A percentile compares a stretch with the other conserved stretches of the same genome.
phyloP scores from a whole-genome alignment of 148 eudicot genomes.

The Rhododendron vialii region DNA sequence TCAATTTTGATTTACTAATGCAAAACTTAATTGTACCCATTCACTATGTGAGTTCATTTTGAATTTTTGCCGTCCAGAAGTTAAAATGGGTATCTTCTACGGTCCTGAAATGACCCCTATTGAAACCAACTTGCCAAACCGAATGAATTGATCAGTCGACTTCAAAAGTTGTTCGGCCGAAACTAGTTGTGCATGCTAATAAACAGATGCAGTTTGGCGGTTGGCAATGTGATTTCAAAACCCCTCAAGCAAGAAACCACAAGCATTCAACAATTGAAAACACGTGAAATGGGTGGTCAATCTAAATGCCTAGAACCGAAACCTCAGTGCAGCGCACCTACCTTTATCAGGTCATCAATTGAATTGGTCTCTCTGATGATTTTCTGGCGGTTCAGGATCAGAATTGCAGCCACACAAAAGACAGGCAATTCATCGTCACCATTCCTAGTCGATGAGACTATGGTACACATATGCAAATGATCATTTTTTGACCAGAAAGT shows the following conservation, averaged over 20 bases:
- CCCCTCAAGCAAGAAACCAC: not conserved
- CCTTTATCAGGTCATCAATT: conserved; percentile 96
- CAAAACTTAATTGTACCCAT: not conserved
- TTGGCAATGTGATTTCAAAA: not conserved
- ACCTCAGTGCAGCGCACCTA: conserved; percentile 20
- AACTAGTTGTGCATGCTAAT: not conserved
- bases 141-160: not conserved
- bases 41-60: not conserved
- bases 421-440: conserved; percentile 86
- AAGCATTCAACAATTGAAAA: not conserved
- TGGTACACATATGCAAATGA: conserved; percentile 34
- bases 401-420: conserved; percentile 87
- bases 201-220: not conserved
- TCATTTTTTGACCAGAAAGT: conserved; percentile 81
- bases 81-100: not conserved
- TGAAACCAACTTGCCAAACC: not conserved
- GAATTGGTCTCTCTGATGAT: conserved; percentile 79
- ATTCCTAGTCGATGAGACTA: conserved; percentile 45
- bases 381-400: conserved; percentile 75
- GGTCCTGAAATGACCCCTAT: not conserved
- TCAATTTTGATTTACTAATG: not conserved
- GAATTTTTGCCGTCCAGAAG: not conserved
- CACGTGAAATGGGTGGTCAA: not conserved
- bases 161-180: not conserved
- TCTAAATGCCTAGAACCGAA: not conserved